These are phyloP conservation scores for Phytopythium mirpurense DNA, from an alignment of 352 stramenopile species.

Conservation along the genomic window DNA sequence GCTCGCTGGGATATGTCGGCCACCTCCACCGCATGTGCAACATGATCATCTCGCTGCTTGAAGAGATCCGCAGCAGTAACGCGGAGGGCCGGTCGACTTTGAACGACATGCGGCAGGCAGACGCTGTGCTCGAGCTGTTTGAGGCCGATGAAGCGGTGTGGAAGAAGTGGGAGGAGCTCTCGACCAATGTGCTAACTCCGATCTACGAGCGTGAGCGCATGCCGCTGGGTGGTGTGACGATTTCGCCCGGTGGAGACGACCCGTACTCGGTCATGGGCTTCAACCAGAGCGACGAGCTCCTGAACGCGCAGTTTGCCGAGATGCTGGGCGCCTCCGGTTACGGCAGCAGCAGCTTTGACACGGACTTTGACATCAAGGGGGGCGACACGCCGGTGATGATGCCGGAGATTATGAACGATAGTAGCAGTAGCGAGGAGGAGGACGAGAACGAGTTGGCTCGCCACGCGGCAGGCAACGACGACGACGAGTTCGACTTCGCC, in stretches of 20 bases:
- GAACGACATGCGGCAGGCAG: slow-evolving; percentile 84
- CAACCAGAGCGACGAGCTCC: slow-evolving; percentile 61
- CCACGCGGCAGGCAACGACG: slow-evolving; percentile 9
- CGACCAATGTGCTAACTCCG: slow-evolving; percentile 53
- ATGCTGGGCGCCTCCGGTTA: slow-evolving; percentile 75
- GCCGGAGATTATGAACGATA: slow-evolving; percentile 84
- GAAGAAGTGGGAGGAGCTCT: slow-evolving; percentile 78
- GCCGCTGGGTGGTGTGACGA: slow-evolving; percentile 60
- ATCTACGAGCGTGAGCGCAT: slow-evolving; percentile 78
- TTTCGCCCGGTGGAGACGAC: slow-evolving; percentile 52
- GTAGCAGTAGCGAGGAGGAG: slow-evolving; percentile 85
- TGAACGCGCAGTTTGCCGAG: slow-evolving; percentile 82
- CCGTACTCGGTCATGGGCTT: slow-evolving; percentile 75
- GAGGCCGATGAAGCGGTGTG: slow-evolving; percentile 70
- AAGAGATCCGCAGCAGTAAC: slow-evolving; percentile 64
- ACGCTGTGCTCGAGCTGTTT: slow-evolving; percentile 75
- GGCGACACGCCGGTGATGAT: slow-evolving; percentile 77
- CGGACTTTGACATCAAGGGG: slow-evolving; percentile 68
- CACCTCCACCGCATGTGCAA: slow-evolving; percentile 84
- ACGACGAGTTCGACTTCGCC: not conserved
- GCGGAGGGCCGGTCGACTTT: slow-evolving; percentile 55
- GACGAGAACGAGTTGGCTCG: slow-evolving; percentile 57
- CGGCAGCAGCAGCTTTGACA: slow-evolving; percentile 56
- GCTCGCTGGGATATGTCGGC: slow-evolving; percentile 75
- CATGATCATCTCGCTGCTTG: slow-evolving; percentile 77